A percentile compares a stretch with the other conserved stretches of the same genome.
Conservation (phyloP, 108 stramenopile genomes). For the Stephanodiscus minutulus region DNA sequence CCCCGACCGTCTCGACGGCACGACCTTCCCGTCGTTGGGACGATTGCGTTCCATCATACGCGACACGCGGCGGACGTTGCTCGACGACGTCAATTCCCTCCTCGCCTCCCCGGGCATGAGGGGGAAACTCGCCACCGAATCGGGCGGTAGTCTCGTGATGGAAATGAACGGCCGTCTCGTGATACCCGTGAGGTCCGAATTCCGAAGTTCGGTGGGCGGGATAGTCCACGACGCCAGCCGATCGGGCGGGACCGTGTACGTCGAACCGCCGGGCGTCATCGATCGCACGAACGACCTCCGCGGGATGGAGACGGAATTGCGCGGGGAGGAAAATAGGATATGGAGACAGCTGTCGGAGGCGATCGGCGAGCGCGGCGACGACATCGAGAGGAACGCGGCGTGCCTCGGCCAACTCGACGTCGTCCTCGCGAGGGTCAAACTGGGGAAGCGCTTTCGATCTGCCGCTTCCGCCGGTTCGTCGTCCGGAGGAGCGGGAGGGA, state of each 20-base stretch:
- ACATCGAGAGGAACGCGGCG: constrained; percentile 52
- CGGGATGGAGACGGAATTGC: constrained; percentile 67
- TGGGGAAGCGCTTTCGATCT: constrained; percentile 58
- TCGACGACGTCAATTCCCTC: constrained; percentile 62
- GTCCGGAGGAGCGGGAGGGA: too few species aligned
- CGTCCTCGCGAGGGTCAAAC: constrained; percentile 63
- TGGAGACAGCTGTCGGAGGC: constrained; percentile 69
- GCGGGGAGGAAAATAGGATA: constrained; percentile 78
- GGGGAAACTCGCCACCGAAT: constrained; percentile 75
- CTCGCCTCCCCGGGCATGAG: constrained; percentile 60
- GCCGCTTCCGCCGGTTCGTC: too few species aligned
- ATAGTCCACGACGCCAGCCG: constrained; percentile 90
- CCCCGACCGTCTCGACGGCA: constrained; percentile 56
- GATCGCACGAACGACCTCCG: constrained; percentile 90
- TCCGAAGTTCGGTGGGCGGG: constrained; percentile 58
- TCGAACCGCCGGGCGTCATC: constrained; percentile 89
- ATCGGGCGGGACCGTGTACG: constrained; percentile 91
- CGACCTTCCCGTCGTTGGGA: constrained; percentile 73
- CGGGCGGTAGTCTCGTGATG: constrained; percentile 69
- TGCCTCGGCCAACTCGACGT: constrained; percentile 82
- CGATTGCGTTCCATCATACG: constrained; percentile 60
- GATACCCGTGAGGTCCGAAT: constrained; percentile 62
- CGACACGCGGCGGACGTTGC: constrained; percentile 59
- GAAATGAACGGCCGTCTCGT: constrained; percentile 74
- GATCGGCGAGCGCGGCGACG: constrained; percentile 52